A percentile compares a stretch with the other conserved stretches of the same genome.
These are phyloP conservation scores for Thielaviopsis euricoi DNA, from an alignment of 2,329 filamentous ascomycete species.

Conservation along the genomic window DNA sequence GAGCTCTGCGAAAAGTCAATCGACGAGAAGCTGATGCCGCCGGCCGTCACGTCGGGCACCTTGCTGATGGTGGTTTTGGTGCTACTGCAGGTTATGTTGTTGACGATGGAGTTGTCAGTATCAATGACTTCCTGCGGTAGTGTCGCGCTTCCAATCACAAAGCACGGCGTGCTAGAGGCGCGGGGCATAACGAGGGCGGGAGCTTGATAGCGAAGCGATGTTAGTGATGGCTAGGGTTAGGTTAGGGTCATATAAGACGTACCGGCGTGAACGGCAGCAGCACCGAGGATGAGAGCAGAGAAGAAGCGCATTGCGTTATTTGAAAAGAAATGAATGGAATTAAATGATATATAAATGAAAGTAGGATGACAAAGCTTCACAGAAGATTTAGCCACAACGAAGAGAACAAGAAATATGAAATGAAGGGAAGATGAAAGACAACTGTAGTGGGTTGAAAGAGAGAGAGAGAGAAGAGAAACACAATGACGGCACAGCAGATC, in stretches of 20 bases:
- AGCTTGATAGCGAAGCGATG: neutral
- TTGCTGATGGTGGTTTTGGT: slow-evolving; percentile 30
- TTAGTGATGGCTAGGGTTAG: neutral
- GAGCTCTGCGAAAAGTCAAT: slow-evolving; percentile 38
- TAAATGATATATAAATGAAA: neutral
- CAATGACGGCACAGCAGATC: neutral
- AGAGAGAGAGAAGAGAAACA: neutral
- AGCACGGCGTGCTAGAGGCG: slow-evolving; percentile 27
- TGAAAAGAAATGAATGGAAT: neutral
- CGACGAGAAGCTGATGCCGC: slow-evolving; percentile 31
- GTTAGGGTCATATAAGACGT: neutral
- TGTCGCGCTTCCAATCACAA: slow-evolving; percentile 31
- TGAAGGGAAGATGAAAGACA: neutral
- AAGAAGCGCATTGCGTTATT: slow-evolving; percentile 7
- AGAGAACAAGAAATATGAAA: neutral
- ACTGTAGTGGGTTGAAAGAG: neutral
- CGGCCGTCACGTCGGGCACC: slow-evolving; percentile 40
- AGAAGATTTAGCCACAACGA: slow-evolving; percentile 1
- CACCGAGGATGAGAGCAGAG: slow-evolving; percentile 1
- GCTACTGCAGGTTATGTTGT: slow-evolving; percentile 31
- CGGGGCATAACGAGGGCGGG: slow-evolving; percentile 14
- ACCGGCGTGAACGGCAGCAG: slow-evolving; percentile 7
- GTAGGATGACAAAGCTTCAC: neutral
- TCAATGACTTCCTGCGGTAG: slow-evolving; percentile 34
- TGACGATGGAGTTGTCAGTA: slow-evolving; percentile 25